Evolutionary conservation across 164 flowering plant species (phyloP).

Genomic region (grape (Vitis vinifera)): ASM3070453v1 NC_081807.1:1764501-1765000

Average conservation of each 20-base stretch:
- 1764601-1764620: conserved; percentile 2
- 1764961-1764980: conserved; percentile 47
- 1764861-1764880: conserved; percentile 32
- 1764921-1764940: conserved; percentile 86
- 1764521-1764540: conserved; percentile 49
- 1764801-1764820: neutral
- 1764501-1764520: conserved; percentile 32
- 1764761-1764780: neutral
- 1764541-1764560: conserved; percentile 11
- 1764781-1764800: too few relatives aligned
- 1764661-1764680: conserved; percentile 19
- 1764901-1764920: conserved; percentile 60
- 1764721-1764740: neutral
- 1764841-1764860: conserved; percentile 18
- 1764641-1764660: conserved; percentile 10
- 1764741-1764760: neutral
- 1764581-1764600: conserved; percentile 1
- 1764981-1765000: neutral
- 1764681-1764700: conserved; percentile 6
- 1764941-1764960: conserved; percentile 75
- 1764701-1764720: conserved; percentile 7
- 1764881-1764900: conserved; percentile 65
- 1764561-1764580: neutral
- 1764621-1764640: conserved; percentile 20
- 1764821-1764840: neutral